Evolutionary conservation across 768 basidiomycete genomes (phyloP).

Genomic region (Myochromella boudieri): DNA sequence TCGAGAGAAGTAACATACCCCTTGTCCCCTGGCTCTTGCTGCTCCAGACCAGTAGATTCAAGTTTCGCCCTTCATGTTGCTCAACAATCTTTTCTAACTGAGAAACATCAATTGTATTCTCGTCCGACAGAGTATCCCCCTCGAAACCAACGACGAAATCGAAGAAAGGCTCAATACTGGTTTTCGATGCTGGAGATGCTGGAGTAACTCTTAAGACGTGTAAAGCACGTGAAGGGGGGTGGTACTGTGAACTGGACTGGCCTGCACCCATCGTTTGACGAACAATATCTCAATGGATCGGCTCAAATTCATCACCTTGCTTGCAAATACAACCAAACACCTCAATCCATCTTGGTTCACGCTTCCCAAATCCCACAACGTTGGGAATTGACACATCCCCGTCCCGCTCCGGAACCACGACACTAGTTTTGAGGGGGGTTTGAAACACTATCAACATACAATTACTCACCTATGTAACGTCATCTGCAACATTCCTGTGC

Average conservation of each 20-base stretch:
- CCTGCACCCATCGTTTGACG: conserved; percentile 65
- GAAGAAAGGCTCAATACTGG: conserved; percentile 89
- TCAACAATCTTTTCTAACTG: conserved; percentile 83
- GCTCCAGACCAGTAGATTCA: conserved; percentile 82
- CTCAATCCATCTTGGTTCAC: too few relatives aligned
- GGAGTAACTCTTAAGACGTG: conserved; percentile 92
- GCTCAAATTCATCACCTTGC: too few relatives aligned
- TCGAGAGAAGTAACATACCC: conserved; percentile 46
- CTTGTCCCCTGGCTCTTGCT: conserved; percentile 72
- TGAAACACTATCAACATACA: too few relatives aligned
- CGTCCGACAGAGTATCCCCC: conserved; percentile 55
- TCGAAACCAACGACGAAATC: conserved; percentile 95
- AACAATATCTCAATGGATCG: too few relatives aligned
- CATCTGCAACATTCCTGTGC: too few relatives aligned
- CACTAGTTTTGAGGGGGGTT: too few relatives aligned
- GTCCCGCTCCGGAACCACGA: too few relatives aligned
- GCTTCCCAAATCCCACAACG: too few relatives aligned
- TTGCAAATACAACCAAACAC: too few relatives aligned
- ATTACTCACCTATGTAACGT: too few relatives aligned
- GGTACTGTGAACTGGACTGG: conserved; percentile 59
- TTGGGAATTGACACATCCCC: too few relatives aligned
- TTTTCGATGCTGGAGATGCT: conserved; percentile 83
- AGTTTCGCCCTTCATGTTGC: conserved; percentile 65
- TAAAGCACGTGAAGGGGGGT: conserved; percentile 62
- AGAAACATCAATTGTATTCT: conserved; percentile 60